Evolutionary conservation across 495 filamentous ascomycete genomes (phyloP), one percentile per base, ranked within the genome.

Genomic region (Aspergillus diversus): DNA sequence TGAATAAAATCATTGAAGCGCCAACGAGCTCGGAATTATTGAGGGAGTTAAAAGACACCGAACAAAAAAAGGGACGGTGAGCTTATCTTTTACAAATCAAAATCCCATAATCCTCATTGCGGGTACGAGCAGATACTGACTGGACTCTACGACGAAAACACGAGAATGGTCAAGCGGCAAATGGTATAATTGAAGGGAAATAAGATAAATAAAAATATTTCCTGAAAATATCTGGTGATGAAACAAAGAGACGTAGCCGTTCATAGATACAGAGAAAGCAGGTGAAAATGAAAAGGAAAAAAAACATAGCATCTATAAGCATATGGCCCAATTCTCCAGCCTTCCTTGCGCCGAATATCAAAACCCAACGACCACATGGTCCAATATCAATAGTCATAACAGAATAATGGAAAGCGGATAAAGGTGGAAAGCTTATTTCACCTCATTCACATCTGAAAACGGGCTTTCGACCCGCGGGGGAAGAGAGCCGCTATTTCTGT

Each of bases 381-480:
- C 55, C 8, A 59, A 39, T 57, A 57, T 57, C 60, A 63, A 63
- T 47, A 21, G 53, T 63, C 60, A 33, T 63, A 16, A 68, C 21
- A 34, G 12, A 43, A 55, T 43, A 32, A 61, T 32, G 21, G 21
- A 17, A 37, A 27, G 32, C 32, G 32, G 21, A 27, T 9, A 17
- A 37, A 27, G 21, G 17, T 34, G 57, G 61, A 47, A 27, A 17
- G n/a, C 57, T 66, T 83, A 93, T 78, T 88, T 91, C 63, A 87
- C 78, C 68, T 78, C 80, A 55, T 82, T 83, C 34, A 69, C 71
- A 54, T 82, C 80, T 35, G 78, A 79, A 59, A 82, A 82, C 7
- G 80, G 80, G 68, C 78, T 80, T 48, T 75, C 66, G 33, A 75
- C 75, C 21, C 73, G 73, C 4, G 66, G 63, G 13, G 71, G 75